Percentiles rank a stretch among this genome's conserved stretches.
phyloP scores from a whole-genome alignment of 495 filamentous ascomycete species.

The Penicillium manginii region DNA sequence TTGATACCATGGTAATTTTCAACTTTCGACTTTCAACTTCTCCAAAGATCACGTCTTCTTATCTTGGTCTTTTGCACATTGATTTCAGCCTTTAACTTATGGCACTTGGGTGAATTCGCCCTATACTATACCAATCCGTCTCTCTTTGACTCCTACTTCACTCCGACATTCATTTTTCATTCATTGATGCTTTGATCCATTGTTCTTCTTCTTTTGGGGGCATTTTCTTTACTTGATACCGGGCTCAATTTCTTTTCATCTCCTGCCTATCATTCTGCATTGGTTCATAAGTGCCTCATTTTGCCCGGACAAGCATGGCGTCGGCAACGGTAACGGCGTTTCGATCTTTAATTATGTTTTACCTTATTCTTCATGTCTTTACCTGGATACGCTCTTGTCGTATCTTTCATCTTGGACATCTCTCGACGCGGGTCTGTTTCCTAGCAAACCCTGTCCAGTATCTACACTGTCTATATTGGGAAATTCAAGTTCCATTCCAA shows the following conservation, averaged over 20 bases:
- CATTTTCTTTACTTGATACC: background rate
- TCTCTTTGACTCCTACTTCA: conserved; percentile 3
- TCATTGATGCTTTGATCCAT: conserved; percentile 1
- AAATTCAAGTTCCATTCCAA: background rate
- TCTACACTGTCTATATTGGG: background rate
- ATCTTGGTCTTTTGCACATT: conserved; percentile 11
- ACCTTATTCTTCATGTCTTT: conserved; percentile 3
- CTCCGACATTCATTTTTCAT: background rate
- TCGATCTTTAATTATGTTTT: background rate
- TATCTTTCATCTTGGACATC: conserved; percentile 2
- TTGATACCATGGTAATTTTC: conserved; percentile 17
- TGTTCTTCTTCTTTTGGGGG: background rate
- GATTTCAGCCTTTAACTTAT: background rate
- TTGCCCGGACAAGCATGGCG: conserved; percentile 22
- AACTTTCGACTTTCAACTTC: background rate
- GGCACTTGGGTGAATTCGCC: background rate
- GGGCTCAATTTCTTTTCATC: background rate
- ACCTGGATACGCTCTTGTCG: background rate
- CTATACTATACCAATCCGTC: conserved; percentile 7
- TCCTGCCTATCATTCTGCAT: conserved; percentile 26
- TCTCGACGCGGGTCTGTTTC: background rate
- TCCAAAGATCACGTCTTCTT: conserved; percentile 12
- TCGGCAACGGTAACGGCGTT: conserved; percentile 23
- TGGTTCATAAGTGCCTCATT: conserved; percentile 15
- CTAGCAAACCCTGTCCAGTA: background rate